Conservation (phyloP, 139 green algal species). For the Chlamydomonas applanata region DNA sequence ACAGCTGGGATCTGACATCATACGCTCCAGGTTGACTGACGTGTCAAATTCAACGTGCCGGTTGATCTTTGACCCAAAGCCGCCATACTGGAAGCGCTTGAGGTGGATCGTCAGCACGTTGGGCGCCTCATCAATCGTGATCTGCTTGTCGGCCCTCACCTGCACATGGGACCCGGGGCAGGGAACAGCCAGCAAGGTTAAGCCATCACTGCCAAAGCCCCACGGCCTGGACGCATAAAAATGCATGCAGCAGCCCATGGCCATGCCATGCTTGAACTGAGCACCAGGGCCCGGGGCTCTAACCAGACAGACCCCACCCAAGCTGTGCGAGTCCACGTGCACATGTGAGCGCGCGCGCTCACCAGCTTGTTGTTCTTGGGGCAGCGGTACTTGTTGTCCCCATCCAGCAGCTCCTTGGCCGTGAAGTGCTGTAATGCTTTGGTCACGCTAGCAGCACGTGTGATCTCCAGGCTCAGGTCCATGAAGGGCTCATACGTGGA, state of each 20-base stretch:
- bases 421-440: slow-evolving; percentile 80
- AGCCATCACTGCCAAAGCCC: no score
- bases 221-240: no score
- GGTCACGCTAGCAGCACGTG: slow-evolving; percentile 50
- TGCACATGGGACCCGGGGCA: neutral
- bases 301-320: no score
- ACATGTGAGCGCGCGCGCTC: no score
- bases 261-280: neutral
- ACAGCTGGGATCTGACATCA: slow-evolving; percentile 41
- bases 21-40: slow-evolving; percentile 78
- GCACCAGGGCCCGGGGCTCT: no score
- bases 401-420: slow-evolving; percentile 75
- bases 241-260: no score
- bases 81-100: slow-evolving; percentile 88
- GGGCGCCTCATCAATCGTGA: slow-evolving; percentile 77
- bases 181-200: neutral
- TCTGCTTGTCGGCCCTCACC: slow-evolving; percentile 77
- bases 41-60: slow-evolving; percentile 79
- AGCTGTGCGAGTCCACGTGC: no score
- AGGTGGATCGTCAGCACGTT: slow-evolving; percentile 85
- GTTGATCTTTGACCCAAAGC: slow-evolving; percentile 72
- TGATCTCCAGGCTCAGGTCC: slow-evolving; percentile 90
- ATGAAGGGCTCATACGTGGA: slow-evolving; percentile 90
- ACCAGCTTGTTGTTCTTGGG: slow-evolving; percentile 73
- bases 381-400: slow-evolving; percentile 89